Evolutionary conservation across 495 filamentous ascomycete genomes (phyloP), one percentile per base, ranked within the genome.

Genomic region (Friedmanniomyces simplex): DNA sequence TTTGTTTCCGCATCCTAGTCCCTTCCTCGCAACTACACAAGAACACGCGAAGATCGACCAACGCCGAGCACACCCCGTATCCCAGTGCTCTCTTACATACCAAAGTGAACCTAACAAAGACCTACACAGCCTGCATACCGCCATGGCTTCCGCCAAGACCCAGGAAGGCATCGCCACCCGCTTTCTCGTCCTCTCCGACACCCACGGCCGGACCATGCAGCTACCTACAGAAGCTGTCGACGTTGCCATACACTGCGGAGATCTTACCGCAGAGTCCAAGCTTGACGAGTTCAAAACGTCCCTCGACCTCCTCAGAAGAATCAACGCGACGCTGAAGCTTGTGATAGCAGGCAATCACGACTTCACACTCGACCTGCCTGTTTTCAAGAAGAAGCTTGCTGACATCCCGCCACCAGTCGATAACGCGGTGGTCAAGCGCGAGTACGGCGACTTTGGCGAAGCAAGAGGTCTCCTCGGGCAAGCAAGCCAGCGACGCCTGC

Each of bases 321-420:
- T 82, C 53, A 63, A 79, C 6, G 86, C 87, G 0, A 77, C 83
- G 18, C 69, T 91, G 6, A 91, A 91, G 59, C 68, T 93, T 28
- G 80, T 90, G 34, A 88, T 93, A 52, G 80, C 87, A 0, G 87
- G 87, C 0, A 90, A 93, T 66, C 88, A 90, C 69, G 87, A 90
- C 66, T 78, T 87, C 57, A 79, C 79, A 0, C 79, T 90, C 2
- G 85, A 91, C 63, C 68, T 69, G 30, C 51, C 51, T 1, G 43
- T 54, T 16, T 59, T 55, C 37, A 47, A 55, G 25, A 39, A 37
- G 26, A 51, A 50, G 26, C 51, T 55, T 20, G 32, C 28, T 0
- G 54, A 46, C 11, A 25, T 22, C 3, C 10, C 14, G 14, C 48
- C 24, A 25, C 36, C 55, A n/a, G 14, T 28, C 16, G 46, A 52